These are phyloP conservation scores for Penicillium cataractarum DNA, from an alignment of 495 filamentous ascomycete species.

Conservation along the genomic window DNA sequence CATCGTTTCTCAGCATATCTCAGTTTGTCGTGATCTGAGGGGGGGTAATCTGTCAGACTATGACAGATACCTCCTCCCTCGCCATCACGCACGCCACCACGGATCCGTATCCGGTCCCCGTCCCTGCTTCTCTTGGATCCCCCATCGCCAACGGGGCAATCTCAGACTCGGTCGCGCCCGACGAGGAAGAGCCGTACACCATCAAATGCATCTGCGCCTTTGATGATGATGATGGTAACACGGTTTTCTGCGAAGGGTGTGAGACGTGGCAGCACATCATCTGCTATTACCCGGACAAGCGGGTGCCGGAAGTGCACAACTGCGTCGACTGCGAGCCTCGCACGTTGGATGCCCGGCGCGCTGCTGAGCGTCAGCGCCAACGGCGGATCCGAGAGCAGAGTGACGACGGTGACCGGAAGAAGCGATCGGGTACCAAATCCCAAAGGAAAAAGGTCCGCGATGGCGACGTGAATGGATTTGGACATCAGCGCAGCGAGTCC, in stretches of 20 bases:
- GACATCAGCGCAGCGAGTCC: slow-evolving; percentile 54
- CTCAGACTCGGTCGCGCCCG: slow-evolving; percentile 55
- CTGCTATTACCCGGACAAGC: slow-evolving; percentile 82
- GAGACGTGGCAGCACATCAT: slow-evolving; percentile 98
- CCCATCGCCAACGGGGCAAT: slow-evolving; percentile 60
- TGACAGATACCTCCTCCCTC: slow-evolving; percentile 80
- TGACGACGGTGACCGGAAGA: slow-evolving; percentile 65
- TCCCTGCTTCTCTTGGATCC: slow-evolving; percentile 52
- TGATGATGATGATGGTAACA: slow-evolving; percentile 93
- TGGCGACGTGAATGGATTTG: slow-evolving; percentile 42
- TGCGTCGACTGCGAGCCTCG: slow-evolving; percentile 86
- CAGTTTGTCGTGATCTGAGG: slow-evolving; percentile 45
- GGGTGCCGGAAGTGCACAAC: slow-evolving; percentile 80
- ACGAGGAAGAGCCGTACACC: slow-evolving; percentile 87
- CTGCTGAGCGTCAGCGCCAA: slow-evolving; percentile 71
- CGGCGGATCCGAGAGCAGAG: slow-evolving; percentile 61
- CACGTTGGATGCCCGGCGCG: slow-evolving; percentile 67
- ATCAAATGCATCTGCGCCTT: slow-evolving; percentile 98
- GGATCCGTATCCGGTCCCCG: slow-evolving; percentile 67
- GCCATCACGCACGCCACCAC: slow-evolving; percentile 64
- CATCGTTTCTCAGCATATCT: slow-evolving; percentile 24
- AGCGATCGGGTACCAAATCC: slow-evolving; percentile 68
- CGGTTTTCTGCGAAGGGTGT: slow-evolving; percentile 93
- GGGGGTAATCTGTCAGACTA: slow-evolving; percentile 77
- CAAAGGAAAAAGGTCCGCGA: slow-evolving; percentile 74